These are phyloP conservation scores for Sicyos baderoa DNA, from an alignment of 306 rosid species.

Conservation along the genomic window DNA sequence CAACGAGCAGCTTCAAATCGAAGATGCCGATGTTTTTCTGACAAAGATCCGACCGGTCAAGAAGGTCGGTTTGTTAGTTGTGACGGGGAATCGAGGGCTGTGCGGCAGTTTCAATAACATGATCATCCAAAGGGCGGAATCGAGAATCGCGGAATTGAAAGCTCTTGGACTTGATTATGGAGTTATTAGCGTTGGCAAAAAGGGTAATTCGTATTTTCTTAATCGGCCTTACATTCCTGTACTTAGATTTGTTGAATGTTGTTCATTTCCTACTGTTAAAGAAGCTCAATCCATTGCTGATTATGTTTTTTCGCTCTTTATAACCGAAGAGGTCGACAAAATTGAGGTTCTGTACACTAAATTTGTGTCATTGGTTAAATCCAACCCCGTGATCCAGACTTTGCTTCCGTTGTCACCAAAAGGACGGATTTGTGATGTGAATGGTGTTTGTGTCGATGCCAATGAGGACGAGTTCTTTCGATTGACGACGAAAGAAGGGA, in stretches of 20 bases:
- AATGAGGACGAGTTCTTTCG: conserved; percentile 85
- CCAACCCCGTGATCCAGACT: conserved; percentile 73
- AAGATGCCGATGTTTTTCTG: conserved; percentile 60
- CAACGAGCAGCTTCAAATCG: conserved; percentile 84
- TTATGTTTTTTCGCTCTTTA: conserved; percentile 71
- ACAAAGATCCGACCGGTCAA: conserved; percentile 71
- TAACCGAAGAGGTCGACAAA: conserved; percentile 80
- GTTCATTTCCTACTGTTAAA: conserved; percentile 62
- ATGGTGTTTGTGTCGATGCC: conserved; percentile 77
- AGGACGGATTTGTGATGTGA: conserved; percentile 79
- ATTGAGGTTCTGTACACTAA: conserved; percentile 80
- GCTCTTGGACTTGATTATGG: conserved; percentile 51
- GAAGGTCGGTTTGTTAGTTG: conserved; percentile 67
- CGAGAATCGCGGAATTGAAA: conserved; percentile 56
- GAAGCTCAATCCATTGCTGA: conserved; percentile 93
- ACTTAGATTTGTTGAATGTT: conserved; percentile 59
- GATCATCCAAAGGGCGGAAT: conserved; percentile 61
- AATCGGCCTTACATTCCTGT: conserved; percentile 82
- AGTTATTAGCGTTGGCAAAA: conserved; percentile 68
- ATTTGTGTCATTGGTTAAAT: conserved; percentile 69
- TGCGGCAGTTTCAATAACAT: conserved; percentile 64
- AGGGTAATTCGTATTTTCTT: conserved; percentile 65
- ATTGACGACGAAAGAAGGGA: conserved; percentile 77
- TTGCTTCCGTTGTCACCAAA: conserved; percentile 82
- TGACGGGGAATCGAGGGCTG: conserved; percentile 84